phyloP scores from a whole-genome alignment of 257 asterid species.

The Ocimum tenuiflorum region DNA sequence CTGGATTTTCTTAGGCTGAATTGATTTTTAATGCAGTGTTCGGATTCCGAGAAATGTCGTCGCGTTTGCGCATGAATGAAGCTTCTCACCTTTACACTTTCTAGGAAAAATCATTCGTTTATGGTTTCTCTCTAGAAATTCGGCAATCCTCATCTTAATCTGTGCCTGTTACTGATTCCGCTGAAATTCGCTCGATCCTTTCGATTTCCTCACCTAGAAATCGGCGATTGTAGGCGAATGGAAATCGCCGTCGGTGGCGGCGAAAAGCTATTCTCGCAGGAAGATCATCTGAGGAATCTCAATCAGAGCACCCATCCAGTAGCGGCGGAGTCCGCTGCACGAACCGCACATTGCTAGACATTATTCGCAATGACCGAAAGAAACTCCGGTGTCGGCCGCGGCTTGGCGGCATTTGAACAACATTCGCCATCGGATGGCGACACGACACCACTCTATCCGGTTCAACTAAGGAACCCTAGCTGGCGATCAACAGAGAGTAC shows the following conservation, averaged over 20 bases:
- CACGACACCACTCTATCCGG: conserved; percentile 29
- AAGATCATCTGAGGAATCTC: conserved; percentile 23
- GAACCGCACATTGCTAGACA: conserved; percentile 55
- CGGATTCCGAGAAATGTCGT: conserved; percentile 27
- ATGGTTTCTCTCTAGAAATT: neutral
- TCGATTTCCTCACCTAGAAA: neutral
- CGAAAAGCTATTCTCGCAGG: conserved; percentile 33
- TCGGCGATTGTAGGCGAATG: conserved; percentile 14
- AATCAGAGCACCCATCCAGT: conserved; percentile 17
- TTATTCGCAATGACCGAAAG: conserved; percentile 57
- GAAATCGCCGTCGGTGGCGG: conserved; percentile 20
- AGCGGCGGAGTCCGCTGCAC: conserved; percentile 25
- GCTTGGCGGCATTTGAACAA: conserved; percentile 47
- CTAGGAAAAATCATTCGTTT: neutral
- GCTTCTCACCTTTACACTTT: conserved; percentile 25
- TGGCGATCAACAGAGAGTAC: conserved; percentile 21
- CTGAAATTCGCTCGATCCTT: neutral
- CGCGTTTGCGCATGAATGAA: conserved; percentile 24
- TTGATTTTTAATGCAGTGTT: neutral
- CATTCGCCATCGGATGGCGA: conserved; percentile 14
- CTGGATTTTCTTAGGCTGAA: neutral
- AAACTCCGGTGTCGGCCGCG: conserved; percentile 22
- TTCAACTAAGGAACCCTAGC: conserved; percentile 25
- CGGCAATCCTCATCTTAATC: neutral
- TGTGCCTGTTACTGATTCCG: neutral